phyloP scores from a whole-genome alignment of 352 stramenopile genomes.

The Thalassiosira delicatula region DNA sequence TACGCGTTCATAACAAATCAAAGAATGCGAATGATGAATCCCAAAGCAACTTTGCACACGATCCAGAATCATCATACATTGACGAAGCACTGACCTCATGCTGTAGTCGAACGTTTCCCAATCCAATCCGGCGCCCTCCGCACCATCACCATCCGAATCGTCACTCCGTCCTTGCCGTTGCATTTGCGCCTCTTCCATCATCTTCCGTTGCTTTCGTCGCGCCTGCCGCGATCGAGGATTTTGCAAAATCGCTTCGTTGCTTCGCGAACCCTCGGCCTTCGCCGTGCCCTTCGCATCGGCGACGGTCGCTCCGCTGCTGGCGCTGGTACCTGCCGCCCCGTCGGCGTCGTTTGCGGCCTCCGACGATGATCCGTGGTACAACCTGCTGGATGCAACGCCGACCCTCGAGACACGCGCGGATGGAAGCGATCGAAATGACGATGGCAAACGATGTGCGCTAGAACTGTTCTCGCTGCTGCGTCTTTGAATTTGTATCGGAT shows the following conservation, averaged over 20 bases:
- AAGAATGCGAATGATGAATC: too few relatives aligned
- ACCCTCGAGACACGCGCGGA: too few relatives aligned
- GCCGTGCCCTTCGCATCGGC: too few relatives aligned
- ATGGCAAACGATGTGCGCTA: neutral
- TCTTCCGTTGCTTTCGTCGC: slow-evolving; percentile 37
- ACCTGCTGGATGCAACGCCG: neutral
- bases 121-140: slow-evolving; percentile 22
- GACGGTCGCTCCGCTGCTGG: too few relatives aligned
- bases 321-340: too few relatives aligned
- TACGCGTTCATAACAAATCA: too few relatives aligned
- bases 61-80: too few relatives aligned
- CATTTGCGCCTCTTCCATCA: too few relatives aligned
- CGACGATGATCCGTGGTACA: neutral
- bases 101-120: slow-evolving; percentile 57
- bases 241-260: too few relatives aligned
- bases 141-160: neutral
- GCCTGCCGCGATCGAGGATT: slow-evolving; percentile 50
- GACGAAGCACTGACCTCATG: slow-evolving; percentile 34
- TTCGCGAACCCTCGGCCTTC: too few relatives aligned
- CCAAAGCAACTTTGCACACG: too few relatives aligned
- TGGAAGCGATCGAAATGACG: too few relatives aligned
- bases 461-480: neutral
- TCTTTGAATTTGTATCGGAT: neutral
- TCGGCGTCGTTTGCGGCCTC: neutral
- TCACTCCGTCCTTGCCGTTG: neutral